Percentiles rank a stretch among this genome's conserved stretches.
Conservation (phyloP, 106 monocot genomes). For the Apostasia ramifera region DNA sequence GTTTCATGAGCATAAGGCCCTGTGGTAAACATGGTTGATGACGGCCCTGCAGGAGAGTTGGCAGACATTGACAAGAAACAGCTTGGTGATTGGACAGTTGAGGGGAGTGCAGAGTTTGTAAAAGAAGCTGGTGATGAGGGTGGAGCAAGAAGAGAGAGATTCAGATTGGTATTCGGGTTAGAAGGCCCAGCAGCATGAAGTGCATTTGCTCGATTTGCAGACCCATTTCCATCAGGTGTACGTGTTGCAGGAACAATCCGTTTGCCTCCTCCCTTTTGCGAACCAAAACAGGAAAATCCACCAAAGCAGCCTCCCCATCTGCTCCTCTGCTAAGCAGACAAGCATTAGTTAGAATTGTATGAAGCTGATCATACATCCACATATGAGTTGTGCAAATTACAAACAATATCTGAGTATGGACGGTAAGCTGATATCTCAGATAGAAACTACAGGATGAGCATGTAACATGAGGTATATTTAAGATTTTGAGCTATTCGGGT, state of each 20-base stretch:
- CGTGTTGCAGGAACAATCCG: constrained; percentile 92
- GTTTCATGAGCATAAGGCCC: constrained; percentile 98
- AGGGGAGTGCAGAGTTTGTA: constrained; percentile 86
- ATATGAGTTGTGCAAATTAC: no score
- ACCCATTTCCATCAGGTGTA: constrained; percentile 62
- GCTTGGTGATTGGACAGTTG: constrained; percentile 86
- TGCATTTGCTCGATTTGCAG: constrained; percentile 37
- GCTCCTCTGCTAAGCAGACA: constrained; percentile 32
- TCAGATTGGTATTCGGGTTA: constrained; percentile 45
- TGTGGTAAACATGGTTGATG: constrained; percentile 81
- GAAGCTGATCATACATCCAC: no score
- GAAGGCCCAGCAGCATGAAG: constrained; percentile 37
- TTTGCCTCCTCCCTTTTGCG: constrained; percentile 73
- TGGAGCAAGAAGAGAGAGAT: constrained; percentile 88
- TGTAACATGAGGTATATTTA: no score
- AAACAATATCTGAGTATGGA: no score
- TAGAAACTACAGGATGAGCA: no score
- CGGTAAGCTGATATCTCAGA: no score
- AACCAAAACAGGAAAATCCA: constrained; percentile 82
- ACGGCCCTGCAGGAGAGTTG: constrained; percentile 61
- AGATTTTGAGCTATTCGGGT: no score
- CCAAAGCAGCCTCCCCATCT: constrained; percentile 82
- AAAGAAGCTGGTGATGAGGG: constrained; percentile 98
- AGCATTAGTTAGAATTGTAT: not conserved
- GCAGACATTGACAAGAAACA: constrained; percentile 83